phyloP scores from a whole-genome alignment of 768 basidiomycete genomes.

The Baorangia bicolor region DNA sequence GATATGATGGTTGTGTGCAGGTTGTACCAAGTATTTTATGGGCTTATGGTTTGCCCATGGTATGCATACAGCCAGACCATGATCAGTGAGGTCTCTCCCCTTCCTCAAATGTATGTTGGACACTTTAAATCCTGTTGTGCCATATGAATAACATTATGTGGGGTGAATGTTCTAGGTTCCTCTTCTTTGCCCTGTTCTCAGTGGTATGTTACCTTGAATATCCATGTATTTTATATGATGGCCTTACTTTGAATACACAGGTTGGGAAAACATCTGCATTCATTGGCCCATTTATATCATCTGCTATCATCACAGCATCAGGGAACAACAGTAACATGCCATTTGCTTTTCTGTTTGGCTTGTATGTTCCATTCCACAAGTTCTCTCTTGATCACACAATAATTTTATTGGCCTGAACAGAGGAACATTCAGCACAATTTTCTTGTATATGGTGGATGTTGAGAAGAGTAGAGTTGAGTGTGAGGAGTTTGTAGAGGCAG shows the following conservation, averaged over 20 bases:
- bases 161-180: constrained; percentile 44
- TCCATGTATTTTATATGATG: background rate
- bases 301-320: constrained; percentile 69
- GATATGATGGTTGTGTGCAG: constrained; percentile 30
- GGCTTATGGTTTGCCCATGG: constrained; percentile 75
- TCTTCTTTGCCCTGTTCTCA: constrained; percentile 72
- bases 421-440: constrained; percentile 39
- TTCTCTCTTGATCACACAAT: background rate
- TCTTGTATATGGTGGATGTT: constrained; percentile 63
- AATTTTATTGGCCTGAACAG: constrained; percentile 2
- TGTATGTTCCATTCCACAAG: constrained; percentile 43
- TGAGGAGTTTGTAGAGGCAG: constrained; percentile 57
- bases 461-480: constrained; percentile 65
- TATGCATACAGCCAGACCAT: constrained; percentile 82
- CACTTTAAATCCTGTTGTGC: background rate
- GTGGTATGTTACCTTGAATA: constrained; percentile 42
- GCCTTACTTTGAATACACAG: constrained; percentile 28
- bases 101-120: constrained; percentile 62
- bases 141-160: background rate
- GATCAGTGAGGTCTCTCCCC: constrained; percentile 76
- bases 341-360: constrained; percentile 67
- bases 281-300: constrained; percentile 73
- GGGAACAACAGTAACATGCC: constrained; percentile 73
- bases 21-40: constrained; percentile 70
- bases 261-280: constrained; percentile 76